phyloP scores from a whole-genome alignment of 208 protist species.

The Wallacemonas sp. region DNA sequence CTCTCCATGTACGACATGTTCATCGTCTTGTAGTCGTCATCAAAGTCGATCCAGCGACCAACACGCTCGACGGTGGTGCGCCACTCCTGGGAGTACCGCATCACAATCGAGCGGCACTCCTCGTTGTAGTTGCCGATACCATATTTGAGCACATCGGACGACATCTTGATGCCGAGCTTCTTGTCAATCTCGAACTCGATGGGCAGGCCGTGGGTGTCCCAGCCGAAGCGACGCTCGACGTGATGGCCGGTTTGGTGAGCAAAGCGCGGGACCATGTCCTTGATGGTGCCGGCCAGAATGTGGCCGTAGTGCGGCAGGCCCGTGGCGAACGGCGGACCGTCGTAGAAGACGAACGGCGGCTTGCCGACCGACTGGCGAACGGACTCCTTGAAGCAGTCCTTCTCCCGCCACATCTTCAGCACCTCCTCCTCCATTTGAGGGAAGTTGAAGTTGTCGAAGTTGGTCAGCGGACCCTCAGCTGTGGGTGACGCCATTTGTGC shows the following conservation, averaged over 20 bases:
- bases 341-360: constrained; percentile 96
- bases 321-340: constrained; percentile 99
- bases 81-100: constrained; percentile 99
- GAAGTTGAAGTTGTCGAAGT: constrained; percentile 91
- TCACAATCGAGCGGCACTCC: constrained; percentile 98
- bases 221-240: constrained; percentile 99
- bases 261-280: constrained; percentile 99
- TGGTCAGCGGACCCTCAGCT: constrained; percentile 40
- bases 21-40: constrained; percentile 99
- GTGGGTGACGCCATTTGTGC: constrained; percentile 3
- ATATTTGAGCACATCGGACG: constrained; percentile 95
- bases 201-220: constrained; percentile 99
- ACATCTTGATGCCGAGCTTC: constrained; percentile 88
- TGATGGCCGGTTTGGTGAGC: constrained; percentile 98
- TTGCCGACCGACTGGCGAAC: constrained; percentile 93
- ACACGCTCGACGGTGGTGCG: constrained; percentile 93
- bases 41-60: constrained; percentile 99
- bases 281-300: constrained; percentile 99
- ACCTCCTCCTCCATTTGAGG: constrained; percentile 94
- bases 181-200: constrained; percentile 99
- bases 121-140: constrained; percentile 99
- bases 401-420: constrained; percentile 95
- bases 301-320: constrained; percentile 99
- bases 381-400: constrained; percentile 96
- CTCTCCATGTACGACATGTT: constrained; percentile 99